These are phyloP conservation scores for Mycena albidolilacea DNA, from an alignment of 768 basidiomycete genomes.

Conservation along the genomic window DNA sequence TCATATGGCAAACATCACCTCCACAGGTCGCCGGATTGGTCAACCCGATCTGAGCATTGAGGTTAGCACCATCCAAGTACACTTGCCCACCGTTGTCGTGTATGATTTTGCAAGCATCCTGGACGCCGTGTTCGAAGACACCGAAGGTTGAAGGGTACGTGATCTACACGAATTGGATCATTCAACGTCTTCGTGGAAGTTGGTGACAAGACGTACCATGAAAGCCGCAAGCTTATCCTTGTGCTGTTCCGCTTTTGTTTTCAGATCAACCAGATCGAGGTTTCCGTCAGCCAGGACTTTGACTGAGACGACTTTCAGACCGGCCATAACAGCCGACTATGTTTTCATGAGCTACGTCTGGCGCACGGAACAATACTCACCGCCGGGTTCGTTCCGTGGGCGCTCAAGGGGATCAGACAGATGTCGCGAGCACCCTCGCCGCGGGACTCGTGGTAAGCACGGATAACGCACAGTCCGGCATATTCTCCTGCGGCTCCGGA, in stretches of 20 bases:
- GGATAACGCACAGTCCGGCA: constrained; percentile 94
- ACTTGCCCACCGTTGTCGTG: constrained; percentile 98
- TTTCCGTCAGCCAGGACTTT: constrained; percentile 91
- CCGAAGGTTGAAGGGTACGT: constrained; percentile 98
- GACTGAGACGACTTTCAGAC: constrained; percentile 96
- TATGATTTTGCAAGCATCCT: constrained; percentile 92
- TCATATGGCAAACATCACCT: constrained; percentile 98
- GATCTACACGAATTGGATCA: constrained; percentile 67
- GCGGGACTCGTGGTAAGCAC: constrained; percentile 93
- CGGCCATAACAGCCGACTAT: constrained; percentile 97
- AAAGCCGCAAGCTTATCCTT: constrained; percentile 94
- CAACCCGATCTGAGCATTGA: constrained; percentile 94
- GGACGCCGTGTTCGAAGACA: constrained; percentile 94
- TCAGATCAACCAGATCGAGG: constrained; percentile 89
- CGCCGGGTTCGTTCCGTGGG: constrained; percentile 98
- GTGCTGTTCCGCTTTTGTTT: constrained; percentile 90
- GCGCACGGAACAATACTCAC: constrained; percentile 61
- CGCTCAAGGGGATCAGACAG: constrained; percentile 94
- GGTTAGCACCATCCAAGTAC: constrained; percentile 96
- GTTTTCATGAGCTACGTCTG: constrained; percentile 37
- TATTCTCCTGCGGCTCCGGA: constrained; percentile 99
- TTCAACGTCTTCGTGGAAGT: not conserved
- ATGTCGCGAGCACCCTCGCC: constrained; percentile 90
- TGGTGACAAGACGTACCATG: constrained; percentile 73
- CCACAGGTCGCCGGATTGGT: constrained; percentile 96